Conservation (phyloP, 257 asterid genomes). For the Verbena officinalis region DNA sequence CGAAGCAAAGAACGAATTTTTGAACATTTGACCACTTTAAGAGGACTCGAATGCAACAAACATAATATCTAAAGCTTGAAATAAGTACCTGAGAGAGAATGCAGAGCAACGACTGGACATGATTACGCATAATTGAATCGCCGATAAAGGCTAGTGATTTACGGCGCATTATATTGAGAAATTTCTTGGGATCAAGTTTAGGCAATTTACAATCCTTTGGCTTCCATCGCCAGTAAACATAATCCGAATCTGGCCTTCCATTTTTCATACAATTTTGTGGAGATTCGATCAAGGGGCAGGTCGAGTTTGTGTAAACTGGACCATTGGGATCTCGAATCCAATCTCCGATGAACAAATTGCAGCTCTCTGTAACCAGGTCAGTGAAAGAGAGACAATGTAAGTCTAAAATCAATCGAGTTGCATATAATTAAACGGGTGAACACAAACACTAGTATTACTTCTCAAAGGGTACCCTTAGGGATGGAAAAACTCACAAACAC, state of each 20-base stretch:
- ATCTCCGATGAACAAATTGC: conserved; percentile 60
- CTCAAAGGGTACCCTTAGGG: conserved; percentile 8
- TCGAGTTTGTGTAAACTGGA: conserved; percentile 55
- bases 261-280: conserved; percentile 71
- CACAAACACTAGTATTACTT: conserved; percentile 9
- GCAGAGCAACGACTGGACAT: conserved; percentile 67
- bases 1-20: neutral
- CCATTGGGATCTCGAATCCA: conserved; percentile 62
- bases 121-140: conserved; percentile 78
- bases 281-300: conserved; percentile 52
- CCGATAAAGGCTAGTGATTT: conserved; percentile 70
- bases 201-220: conserved; percentile 62
- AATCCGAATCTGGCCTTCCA: conserved; percentile 64
- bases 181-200: conserved; percentile 42
- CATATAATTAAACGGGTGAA: neutral
- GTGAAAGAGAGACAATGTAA: neutral
- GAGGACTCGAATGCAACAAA: neutral
- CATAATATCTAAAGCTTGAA: neutral
- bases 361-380: conserved; percentile 39
- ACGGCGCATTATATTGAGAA: conserved; percentile 51
- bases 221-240: conserved; percentile 69
- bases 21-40: neutral
- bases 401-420: neutral
- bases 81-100: conserved; percentile 63
- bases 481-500: neutral